phyloP scores from a whole-genome alignment of 208 protist genomes.

The Naegleria gruberi region DNA sequence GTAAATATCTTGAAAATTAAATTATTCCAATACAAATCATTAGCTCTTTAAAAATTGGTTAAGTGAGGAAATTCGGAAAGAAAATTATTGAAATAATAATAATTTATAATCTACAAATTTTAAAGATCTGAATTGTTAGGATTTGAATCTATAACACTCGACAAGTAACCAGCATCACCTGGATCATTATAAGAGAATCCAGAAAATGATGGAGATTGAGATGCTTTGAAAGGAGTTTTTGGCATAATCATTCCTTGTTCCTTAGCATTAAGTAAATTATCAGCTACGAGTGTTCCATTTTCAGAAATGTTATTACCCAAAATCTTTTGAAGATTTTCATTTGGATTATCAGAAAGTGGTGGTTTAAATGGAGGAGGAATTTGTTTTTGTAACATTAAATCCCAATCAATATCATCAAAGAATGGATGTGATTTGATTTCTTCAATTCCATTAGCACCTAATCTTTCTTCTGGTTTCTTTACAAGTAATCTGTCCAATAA shows the following conservation, averaged over 20 bases:
- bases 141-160: background rate
- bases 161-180: background rate
- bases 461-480: constrained; percentile 15
- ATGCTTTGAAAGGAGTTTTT: background rate
- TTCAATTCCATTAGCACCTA: background rate
- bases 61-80: too few relatives aligned
- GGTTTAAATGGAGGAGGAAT: constrained; percentile 24
- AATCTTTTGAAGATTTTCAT: constrained; percentile 7
- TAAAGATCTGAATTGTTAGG: background rate
- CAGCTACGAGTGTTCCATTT: background rate
- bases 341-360: background rate
- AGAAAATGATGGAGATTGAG: background rate
- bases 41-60: too few relatives aligned
- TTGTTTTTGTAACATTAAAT: constrained; percentile 23
- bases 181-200: background rate
- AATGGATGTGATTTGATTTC: constrained; percentile 22
- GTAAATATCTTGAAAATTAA: too few relatives aligned
- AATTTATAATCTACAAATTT: too few relatives aligned
- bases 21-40: too few relatives aligned
- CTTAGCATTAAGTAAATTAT: background rate
- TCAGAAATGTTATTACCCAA: background rate
- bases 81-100: too few relatives aligned
- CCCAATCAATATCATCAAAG: constrained; percentile 5
- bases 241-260: background rate
- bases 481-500: background rate